Evolutionary conservation across 176 grass and related monocot species (phyloP).

Genomic region (Triticum urartu): DNA sequence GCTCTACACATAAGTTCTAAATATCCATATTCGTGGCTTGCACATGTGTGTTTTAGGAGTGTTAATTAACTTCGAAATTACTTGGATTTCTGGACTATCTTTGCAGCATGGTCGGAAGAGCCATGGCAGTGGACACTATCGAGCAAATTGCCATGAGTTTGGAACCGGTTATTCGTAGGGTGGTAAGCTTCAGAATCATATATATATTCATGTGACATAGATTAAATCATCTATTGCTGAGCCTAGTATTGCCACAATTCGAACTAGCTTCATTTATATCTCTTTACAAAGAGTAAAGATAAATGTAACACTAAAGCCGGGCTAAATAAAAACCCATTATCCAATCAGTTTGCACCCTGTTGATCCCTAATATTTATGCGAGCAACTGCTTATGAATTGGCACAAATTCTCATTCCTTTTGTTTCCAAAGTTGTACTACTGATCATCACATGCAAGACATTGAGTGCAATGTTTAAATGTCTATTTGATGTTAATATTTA

Average conservation of each 20-base stretch:
- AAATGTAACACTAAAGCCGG: background rate
- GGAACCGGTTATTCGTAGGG: conserved; percentile 39
- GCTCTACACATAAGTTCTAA: background rate
- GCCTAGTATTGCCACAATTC: too few relatives aligned
- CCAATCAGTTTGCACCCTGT: background rate
- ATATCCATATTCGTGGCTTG: background rate
- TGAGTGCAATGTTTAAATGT: background rate
- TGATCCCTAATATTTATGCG: background rate
- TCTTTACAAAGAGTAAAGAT: background rate
- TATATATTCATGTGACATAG: background rate
- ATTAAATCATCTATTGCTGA: too few relatives aligned
- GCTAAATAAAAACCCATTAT: background rate
- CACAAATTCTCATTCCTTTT: too few relatives aligned
- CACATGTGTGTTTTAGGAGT: background rate
- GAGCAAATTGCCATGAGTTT: conserved; percentile 22
- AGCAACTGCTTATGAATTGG: background rate
- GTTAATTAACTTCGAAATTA: background rate
- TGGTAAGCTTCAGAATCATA: conserved; percentile 21
- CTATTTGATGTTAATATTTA: background rate
- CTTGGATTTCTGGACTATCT: background rate
- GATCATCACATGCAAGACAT: background rate
- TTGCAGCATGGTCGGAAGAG: conserved; percentile 23
- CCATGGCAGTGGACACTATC: conserved; percentile 18
- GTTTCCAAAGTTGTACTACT: background rate
- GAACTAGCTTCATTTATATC: background rate